Evolutionary conservation across 495 filamentous ascomycete species (phyloP), one percentile per base, ranked within the genome.

Genomic region (Xylaria castorea): DNA sequence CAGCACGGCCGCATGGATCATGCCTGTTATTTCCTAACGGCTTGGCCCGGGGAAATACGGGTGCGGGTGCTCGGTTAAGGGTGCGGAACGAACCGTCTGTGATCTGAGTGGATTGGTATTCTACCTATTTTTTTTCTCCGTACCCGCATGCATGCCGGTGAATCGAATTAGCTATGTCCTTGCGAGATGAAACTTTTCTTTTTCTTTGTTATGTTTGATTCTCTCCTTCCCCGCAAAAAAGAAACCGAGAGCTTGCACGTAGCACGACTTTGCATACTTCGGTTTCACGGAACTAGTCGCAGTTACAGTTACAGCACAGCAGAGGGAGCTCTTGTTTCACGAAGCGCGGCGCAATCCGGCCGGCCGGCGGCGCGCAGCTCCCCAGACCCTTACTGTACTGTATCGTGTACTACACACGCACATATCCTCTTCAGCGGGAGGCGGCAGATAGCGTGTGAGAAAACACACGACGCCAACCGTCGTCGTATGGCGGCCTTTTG

Each of bases 41-140:
- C 69, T 65, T 71, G 69, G 69, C 60, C 36, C 69, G 69, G 69
- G 67, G 69, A 71, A 40, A 65, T 65, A 64, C 69, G 69, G 69
- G 46, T 63, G 63, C 38, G 61, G 61, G 61, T 25, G 61, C 8
- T 14, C 22, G 34, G 40, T 66, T 12, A 5, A 32, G 16, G 55
- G 60, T 38, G 25, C 60, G 68, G 68, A 62, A 30, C 68, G 68
- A 63, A 62, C 57, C 68, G 68, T 53, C 34, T 60, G n/a, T n/a
- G 50, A 60, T 46, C 53, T 58, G 22, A 36, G 30, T 42, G 16
- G 36, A 44, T 51, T 22, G 6, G 12, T 38, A 9, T 66, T n/a
- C 20, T 46, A 46, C 16, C 5, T 20, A 3, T 44, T 44, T 25
- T 62, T 36, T 61, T 60, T 61, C 58, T 61, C 58, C 34, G 60